Base-by-base conservation (phyloP, 2,329 filamentous ascomycete species). In the Ophiostoma montium region DNA sequence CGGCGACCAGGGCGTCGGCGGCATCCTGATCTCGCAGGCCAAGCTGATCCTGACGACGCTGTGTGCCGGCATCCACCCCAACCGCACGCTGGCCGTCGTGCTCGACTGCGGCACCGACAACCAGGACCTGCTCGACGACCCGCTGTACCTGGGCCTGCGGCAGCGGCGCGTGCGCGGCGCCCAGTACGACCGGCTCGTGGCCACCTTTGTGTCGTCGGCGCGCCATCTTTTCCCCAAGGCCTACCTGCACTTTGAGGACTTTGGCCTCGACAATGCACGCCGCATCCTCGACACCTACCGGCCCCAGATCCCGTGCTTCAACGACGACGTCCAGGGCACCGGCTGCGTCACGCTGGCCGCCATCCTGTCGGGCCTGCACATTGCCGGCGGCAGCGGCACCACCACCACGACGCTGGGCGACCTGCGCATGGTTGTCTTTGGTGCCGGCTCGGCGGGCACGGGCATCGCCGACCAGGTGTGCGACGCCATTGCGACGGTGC, bases 241-340 rank as follows among this genome's bases (percentile, higher is more conserved):
- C 0, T 90, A 89, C 57, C 82, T 94, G 18, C 87, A 94, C 59
- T 94, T 94, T 57, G 86, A 94, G 58, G 88, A 94, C 59, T 94
- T 94, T 66, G 87, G 86, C 1, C 66, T 94, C 0, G 63, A 64
- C 1, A 94, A 94, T 58, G 76, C 86, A 0, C 72, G 84, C 30
- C 75, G 84, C 3, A 75, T 94, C 2, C 70, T 94, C 1, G 84
- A 94, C 52, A 75, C 71, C 33, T 94, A 92, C 58, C 76, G 82
- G 1, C 72, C 80, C 0, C 60, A 83, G 46, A 81, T 90, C 8
- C 73, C 87, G 0, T 94, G 86, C 62, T 94, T 95, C 70, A 94
- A 94, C 58, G 88, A 94, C 51, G 87, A 94, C 61, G 80, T 94
- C 0, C 54, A 56, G 62, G 88, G 87, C 1, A 94, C 88, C 0